These are phyloP conservation scores for Malus hybrid DNA, from an alignment of 331 rosid species.

Conservation along the genomic window DNA sequence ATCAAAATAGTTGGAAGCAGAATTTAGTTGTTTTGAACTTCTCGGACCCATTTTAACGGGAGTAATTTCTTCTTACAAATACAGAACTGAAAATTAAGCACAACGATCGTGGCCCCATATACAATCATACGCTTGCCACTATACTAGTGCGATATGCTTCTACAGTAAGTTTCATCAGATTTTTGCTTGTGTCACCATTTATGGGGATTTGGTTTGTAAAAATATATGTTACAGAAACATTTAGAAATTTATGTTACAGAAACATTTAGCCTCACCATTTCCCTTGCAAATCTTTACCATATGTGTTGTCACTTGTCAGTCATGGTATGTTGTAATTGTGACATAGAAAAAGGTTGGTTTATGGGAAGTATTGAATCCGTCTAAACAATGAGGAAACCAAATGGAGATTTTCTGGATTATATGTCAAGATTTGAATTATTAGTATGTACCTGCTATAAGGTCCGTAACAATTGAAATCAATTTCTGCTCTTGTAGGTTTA, in stretches of 20 bases:
- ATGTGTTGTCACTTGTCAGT: neutral
- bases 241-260: neutral
- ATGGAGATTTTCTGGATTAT: neutral
- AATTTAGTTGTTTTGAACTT: neutral
- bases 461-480: neutral
- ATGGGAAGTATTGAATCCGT: neutral
- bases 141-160: constrained; percentile 81
- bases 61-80: constrained; percentile 15
- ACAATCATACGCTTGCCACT: constrained; percentile 74
- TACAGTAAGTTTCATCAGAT: constrained; percentile 47
- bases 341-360: neutral
- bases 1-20: neutral
- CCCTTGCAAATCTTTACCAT: neutral
- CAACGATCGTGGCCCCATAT: constrained; percentile 14
- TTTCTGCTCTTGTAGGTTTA: constrained; percentile 62
- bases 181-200: neutral
- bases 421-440: neutral
- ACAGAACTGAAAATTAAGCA: constrained; percentile 49
- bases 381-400: neutral
- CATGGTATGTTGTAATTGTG: neutral
- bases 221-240: neutral
- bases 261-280: neutral
- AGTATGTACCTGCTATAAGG: neutral
- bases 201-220: neutral
- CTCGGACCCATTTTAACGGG: neutral